Evolutionary conservation across 257 asterid species (phyloP).

Genomic region (Gardenia jasminoides): DNA sequence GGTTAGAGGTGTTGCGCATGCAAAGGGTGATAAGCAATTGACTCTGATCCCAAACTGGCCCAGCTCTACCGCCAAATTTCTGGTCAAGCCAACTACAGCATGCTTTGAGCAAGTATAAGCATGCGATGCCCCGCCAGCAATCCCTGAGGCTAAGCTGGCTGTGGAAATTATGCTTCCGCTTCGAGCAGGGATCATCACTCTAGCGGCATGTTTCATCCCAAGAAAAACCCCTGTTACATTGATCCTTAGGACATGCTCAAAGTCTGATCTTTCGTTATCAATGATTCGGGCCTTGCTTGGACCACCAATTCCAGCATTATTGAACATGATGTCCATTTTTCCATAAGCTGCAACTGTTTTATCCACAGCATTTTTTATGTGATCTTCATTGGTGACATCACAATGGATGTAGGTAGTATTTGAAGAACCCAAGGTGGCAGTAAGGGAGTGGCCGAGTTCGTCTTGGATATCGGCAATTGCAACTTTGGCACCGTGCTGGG

Average conservation of each 20-base stretch:
- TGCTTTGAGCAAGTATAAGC: slow-evolving; percentile 56
- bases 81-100: slow-evolving; percentile 51
- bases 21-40: slow-evolving; percentile 54
- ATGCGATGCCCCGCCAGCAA: slow-evolving; percentile 41
- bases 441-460: slow-evolving; percentile 35
- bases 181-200: slow-evolving; percentile 46
- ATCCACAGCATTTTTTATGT: slow-evolving; percentile 41
- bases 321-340: slow-evolving; percentile 58
- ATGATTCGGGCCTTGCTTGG: slow-evolving; percentile 25
- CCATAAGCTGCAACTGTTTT: slow-evolving; percentile 35
- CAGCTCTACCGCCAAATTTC: slow-evolving; percentile 46
- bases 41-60: slow-evolving; percentile 52
- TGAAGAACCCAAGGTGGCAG: slow-evolving; percentile 28
- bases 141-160: slow-evolving; percentile 36
- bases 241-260: slow-evolving; percentile 40
- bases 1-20: slow-evolving; percentile 38
- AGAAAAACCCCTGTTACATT: slow-evolving; percentile 54
- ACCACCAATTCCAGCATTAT: slow-evolving; percentile 49
- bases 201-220: slow-evolving; percentile 56
- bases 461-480: slow-evolving; percentile 54
- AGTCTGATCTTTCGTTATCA: slow-evolving; percentile 27
- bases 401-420: slow-evolving; percentile 44
- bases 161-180: slow-evolving; percentile 47
- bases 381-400: slow-evolving; percentile 51
- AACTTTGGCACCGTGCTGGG: slow-evolving; percentile 59